Evolutionary conservation across 2,329 filamentous ascomycete species (phyloP), one percentile per base, ranked within the genome.

Genomic region (Cladosporium colombiae): DNA sequence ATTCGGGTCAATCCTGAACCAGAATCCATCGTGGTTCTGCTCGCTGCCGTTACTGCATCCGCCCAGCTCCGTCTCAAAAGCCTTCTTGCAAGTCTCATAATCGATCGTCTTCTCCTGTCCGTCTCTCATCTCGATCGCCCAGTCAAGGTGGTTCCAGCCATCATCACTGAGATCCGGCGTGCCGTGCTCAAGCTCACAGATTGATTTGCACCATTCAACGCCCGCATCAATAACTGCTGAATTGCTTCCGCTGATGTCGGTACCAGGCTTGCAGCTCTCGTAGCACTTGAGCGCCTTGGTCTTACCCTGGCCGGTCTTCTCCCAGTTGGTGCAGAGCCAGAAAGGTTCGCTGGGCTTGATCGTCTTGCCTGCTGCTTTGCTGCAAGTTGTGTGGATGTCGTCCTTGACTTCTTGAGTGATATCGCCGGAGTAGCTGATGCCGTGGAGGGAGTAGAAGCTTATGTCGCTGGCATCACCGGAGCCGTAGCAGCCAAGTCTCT

Each of bases 11-110:
- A 59, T 59, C 37, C 61, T 64, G 49, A 64, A 52, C 61, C 61
- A 64, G 49, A 64, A 64, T 4, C 61, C 50, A 56, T 64, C 61
- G 44, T 64, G 61, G 25, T 64, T 56, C 50, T 64, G 61, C 35
- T 64, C 61, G 18, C 61, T 64, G 8, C 61, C 61, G 33, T 52
- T 44, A 6, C 29, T 37, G 50, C 61, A 64, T 35, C 61, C 61
- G 8, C 50, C 61, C 50, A 64, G 61, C 50, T 64, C 61, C 18
- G 61, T 64, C 31, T 56, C 52, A n/a, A 64, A 64, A 18, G 61
- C 61, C 50, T 16, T 11, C 46, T 53, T 64, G 61, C 61, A 64
- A 31, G 50, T 64, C 23, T 64, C 61, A 55, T 53, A 55, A 46
- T 25, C 25, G 21, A 64, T 64, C 3, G 61, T 64, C 46, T 53